phyloP scores from a whole-genome alignment of 139 green algal species.

The Coccomyxa sp. region DNA sequence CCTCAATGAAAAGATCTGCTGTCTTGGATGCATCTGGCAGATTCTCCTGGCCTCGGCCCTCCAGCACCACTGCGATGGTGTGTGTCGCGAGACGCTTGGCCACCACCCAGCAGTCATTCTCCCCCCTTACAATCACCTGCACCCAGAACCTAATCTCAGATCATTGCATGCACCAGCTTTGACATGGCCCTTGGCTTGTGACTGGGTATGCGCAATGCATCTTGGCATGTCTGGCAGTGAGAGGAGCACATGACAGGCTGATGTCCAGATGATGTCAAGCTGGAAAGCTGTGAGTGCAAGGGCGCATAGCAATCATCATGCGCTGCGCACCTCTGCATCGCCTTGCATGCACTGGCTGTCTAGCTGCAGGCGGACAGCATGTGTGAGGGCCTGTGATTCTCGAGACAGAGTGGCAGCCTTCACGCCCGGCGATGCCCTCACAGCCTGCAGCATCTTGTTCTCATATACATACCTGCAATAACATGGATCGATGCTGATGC shows the following conservation, averaged over 20 bases:
- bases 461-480: constrained; percentile 17
- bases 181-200: neutral
- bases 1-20: neutral
- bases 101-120: constrained; percentile 30
- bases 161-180: neutral
- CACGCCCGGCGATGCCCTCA: constrained; percentile 11
- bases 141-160: neutral
- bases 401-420: constrained; percentile 20
- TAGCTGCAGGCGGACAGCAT: neutral
- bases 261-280: neutral
- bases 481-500: neutral
- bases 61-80: constrained; percentile 22
- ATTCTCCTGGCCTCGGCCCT: constrained; percentile 16
- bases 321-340: neutral
- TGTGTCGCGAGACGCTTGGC: neutral
- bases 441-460: constrained; percentile 10
- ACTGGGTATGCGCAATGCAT: neutral
- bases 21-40: neutral
- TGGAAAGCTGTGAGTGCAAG: neutral
- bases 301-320: neutral
- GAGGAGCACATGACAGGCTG: neutral
- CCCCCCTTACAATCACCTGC: constrained; percentile 23
- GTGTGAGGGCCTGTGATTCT: constrained; percentile 10
- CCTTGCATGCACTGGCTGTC: neutral
- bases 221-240: neutral